phyloP scores from a whole-genome alignment of 805 yeast genomes.

The Ogataea neopini region DNA sequence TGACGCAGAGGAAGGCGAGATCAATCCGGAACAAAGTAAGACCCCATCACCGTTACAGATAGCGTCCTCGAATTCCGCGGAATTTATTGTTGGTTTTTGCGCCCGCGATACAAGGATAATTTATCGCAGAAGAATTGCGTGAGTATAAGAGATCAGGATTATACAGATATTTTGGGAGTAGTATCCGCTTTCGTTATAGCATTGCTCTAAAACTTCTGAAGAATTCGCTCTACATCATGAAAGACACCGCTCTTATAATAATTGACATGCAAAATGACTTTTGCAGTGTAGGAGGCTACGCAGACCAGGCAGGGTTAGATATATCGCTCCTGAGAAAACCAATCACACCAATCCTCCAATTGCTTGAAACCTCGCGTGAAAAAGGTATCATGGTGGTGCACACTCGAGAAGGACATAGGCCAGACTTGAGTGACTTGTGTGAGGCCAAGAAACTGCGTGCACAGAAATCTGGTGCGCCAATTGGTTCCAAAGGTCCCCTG shows the following conservation, averaged over 20 bases:
- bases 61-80: not conserved
- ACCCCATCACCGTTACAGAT: too few relatives aligned
- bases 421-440: not conserved
- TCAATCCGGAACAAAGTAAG: too few relatives aligned
- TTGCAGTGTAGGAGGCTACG: not conserved
- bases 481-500: not conserved
- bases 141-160: too few relatives aligned
- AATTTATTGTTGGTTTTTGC: not conserved
- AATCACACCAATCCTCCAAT: not conserved
- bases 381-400: not conserved
- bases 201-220: too few relatives aligned
- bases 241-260: not conserved
- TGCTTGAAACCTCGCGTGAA: not conserved
- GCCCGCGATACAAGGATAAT: too few relatives aligned
- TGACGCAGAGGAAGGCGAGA: too few relatives aligned
- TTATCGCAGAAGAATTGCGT: too few relatives aligned
- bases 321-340: not conserved
- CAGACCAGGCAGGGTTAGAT: not conserved
- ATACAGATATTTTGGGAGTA: too few relatives aligned
- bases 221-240: too few relatives aligned
- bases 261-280: conserved; percentile 2
- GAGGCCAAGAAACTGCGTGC: not conserved
- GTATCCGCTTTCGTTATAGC: too few relatives aligned
- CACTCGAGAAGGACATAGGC: not conserved
- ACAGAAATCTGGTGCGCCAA: not conserved